Evolutionary conservation across 352 stramenopile species (phyloP).

Genomic region (Pythium angustatum): DNA sequence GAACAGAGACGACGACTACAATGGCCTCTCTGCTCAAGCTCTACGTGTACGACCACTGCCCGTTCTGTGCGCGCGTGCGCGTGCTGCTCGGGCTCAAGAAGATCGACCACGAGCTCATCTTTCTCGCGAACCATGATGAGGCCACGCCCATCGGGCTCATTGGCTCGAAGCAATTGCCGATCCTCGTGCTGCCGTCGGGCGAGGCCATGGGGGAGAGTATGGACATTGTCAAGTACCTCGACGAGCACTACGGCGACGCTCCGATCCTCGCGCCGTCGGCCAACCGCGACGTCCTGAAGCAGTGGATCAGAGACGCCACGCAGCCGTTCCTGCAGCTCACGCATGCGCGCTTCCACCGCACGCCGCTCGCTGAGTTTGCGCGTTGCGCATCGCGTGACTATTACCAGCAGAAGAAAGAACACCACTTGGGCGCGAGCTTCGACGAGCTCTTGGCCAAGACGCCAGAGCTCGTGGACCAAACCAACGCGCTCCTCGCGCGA

Average conservation of each 20-base stretch:
- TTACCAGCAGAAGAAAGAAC: constrained; percentile 63
- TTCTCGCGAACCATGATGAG: constrained; percentile 57
- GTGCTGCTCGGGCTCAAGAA: constrained; percentile 53
- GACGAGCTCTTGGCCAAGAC: constrained; percentile 40
- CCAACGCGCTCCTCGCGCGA: constrained; percentile 40
- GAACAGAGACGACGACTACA: too few relatives aligned
- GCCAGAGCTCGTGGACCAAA: constrained; percentile 37
- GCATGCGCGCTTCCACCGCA: constrained; percentile 32
- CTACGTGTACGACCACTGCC: constrained; percentile 67
- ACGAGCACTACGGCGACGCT: constrained; percentile 40
- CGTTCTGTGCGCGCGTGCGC: constrained; percentile 51
- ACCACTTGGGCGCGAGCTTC: constrained; percentile 42
- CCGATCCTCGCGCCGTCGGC: constrained; percentile 36
- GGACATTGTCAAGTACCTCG: constrained; percentile 59
- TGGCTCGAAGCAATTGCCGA: constrained; percentile 49
- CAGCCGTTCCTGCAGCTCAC: constrained; percentile 39
- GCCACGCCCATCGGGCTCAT: constrained; percentile 47
- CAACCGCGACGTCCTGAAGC: constrained; percentile 42
- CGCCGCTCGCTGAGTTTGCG: constrained; percentile 53
- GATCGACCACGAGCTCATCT: constrained; percentile 39
- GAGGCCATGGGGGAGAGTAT: constrained; percentile 54
- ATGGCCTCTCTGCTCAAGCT: constrained; percentile 32
- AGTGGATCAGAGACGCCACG: constrained; percentile 38
- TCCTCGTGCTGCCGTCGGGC: constrained; percentile 42
- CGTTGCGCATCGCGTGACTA: constrained; percentile 46